Evolutionary conservation across 192 early-diverging fungal genomes (phyloP), one percentile per base, ranked within the genome.

Genomic region (Umbelopsis ramanniana): DNA sequence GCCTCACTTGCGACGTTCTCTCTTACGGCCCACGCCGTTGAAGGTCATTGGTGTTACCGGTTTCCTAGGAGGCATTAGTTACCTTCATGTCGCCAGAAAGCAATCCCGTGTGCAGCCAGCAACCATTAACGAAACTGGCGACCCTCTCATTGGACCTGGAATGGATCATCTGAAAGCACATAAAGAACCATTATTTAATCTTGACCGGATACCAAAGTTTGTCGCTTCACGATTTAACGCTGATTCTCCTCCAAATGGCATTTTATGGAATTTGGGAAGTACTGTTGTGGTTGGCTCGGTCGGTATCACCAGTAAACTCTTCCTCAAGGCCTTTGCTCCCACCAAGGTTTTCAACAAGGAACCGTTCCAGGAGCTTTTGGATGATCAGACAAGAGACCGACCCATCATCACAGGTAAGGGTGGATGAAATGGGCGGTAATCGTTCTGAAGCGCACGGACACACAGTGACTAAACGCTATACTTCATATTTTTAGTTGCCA

Each of bases 381-480:
- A 89, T 69, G 79, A 88, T 57, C 78, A 84, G 12, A 46, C 84
- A 12, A 86, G 91, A 69, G 80, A 68, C 19, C 75, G 85, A 55
- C 87, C 90, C 0, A 81, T 93, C 17, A 80, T 93, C 6, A 92
- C 92, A n/a, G 85, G 88, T 89, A 81, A 11, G 21, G 19, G 54
- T 21, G 0, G 23, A 19, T 9, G 23, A 47, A 19, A 15, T 46
- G n/a, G 68, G 53, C 37, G 10, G 67, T 7, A 0, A 12, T 11
- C 6, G 1, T 11, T 43, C 40, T 7, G 40, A 12, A 43, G 11
- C 40, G 40, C 40, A 43, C 40, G 11, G 40, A 11, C 6, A 43
- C 22, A 50, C 5, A 48, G 60, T 54, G 71, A n/a, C 40, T 45
- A 10, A 17, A 23, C 38, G n/a, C 47, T 55, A 72, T n/a, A 6